Conservation (phyloP, 345 rosid species). For the Rhizophora mangle region DNA sequence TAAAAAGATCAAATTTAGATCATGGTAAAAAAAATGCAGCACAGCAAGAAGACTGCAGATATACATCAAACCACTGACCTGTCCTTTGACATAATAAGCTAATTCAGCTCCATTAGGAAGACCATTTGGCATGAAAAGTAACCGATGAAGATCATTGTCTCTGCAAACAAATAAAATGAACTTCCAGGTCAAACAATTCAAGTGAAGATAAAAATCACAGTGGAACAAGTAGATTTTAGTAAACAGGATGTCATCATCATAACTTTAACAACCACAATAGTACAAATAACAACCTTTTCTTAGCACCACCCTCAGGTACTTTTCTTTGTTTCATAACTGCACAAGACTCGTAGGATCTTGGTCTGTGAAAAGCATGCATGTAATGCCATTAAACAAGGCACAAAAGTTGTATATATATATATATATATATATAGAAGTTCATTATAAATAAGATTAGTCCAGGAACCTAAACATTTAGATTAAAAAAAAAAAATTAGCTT, state of each 20-base stretch:
- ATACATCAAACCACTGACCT: conserved; percentile 40
- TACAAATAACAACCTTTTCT: conserved; percentile 47
- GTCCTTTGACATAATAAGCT: conserved; percentile 80
- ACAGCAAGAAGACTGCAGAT: neutral
- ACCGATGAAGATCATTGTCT: conserved; percentile 91
- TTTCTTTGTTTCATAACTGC: conserved; percentile 46
- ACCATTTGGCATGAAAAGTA: conserved; percentile 92
- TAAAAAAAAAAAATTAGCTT: neutral
- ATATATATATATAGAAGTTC: neutral
- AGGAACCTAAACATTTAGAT: neutral
- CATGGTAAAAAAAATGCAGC: conserved; percentile 10
- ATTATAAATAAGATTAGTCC: neutral
- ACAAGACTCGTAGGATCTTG: conserved; percentile 34
- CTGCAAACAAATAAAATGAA: conserved; percentile 35
- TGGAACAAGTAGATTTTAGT: neutral
- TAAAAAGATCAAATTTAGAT: conserved; percentile 2
- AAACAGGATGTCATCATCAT: neutral
- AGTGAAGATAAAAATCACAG: neutral
- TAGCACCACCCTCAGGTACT: conserved; percentile 57
- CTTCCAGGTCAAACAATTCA: conserved; percentile 4
- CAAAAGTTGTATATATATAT: neutral
- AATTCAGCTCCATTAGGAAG: conserved; percentile 88
- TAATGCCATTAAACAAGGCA: conserved; percentile 14
- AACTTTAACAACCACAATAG: too few relatives aligned
- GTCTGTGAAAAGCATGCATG: conserved; percentile 36